A percentile compares a stretch with the other conserved stretches of the same genome.
These are phyloP conservation scores for Apiospora malaysiana DNA, from an alignment of 2,329 filamentous ascomycete genomes.

Conservation along the genomic window DNA sequence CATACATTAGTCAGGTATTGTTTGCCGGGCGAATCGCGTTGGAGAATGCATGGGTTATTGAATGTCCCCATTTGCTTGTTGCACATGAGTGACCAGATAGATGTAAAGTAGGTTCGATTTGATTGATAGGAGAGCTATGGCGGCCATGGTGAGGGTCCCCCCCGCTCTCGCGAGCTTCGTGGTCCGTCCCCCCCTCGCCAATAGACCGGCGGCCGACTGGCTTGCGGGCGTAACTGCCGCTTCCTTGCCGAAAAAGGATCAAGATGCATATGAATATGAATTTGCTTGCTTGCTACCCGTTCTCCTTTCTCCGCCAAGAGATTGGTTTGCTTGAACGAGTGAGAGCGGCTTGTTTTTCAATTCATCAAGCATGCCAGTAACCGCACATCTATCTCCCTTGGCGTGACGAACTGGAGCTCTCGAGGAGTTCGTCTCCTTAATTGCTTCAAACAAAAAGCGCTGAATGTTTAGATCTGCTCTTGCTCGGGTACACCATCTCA, in stretches of 20 bases:
- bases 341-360: neutral
- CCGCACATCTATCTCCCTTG: neutral
- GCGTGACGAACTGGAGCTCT: neutral
- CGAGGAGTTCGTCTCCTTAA: neutral
- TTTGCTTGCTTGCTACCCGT: neutral
- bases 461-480: neutral
- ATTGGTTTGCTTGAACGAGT: neutral
- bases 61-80: neutral
- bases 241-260: neutral
- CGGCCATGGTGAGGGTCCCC: neutral
- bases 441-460: neutral
- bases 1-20: neutral
- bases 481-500: conserved; percentile 28
- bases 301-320: neutral
- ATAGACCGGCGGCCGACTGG: neutral
- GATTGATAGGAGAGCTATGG: neutral
- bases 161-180: neutral
- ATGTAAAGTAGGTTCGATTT: conserved; percentile 2
- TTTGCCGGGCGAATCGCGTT: neutral
- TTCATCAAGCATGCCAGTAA: neutral
- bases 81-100: neutral
- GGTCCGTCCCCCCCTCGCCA: neutral
- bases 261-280: neutral
- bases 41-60: neutral
- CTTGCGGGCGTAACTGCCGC: too few relatives aligned